These are phyloP conservation scores for Lagenidium sp. DNA, from an alignment of 352 stramenopile genomes.

Conservation along the genomic window DNA sequence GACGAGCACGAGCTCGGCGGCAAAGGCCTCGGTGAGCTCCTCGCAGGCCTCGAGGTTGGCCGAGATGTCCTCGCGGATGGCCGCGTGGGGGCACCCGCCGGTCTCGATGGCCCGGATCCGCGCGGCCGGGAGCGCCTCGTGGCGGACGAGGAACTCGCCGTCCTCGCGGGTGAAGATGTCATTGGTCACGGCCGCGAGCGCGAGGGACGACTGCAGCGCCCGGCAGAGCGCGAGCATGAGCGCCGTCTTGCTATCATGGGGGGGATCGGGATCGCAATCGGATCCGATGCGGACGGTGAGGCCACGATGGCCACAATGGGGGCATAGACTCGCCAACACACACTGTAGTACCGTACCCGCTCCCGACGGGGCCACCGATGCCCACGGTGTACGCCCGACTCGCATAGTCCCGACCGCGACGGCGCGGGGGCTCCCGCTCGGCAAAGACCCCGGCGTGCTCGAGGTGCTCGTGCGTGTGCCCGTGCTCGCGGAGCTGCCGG, in stretches of 20 bases:
- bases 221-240: slow-evolving; percentile 92
- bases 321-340: too few species aligned
- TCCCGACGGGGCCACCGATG: slow-evolving; percentile 95
- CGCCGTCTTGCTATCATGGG: slow-evolving; percentile 92
- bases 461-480: slow-evolving; percentile 85
- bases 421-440: slow-evolving; percentile 40
- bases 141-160: slow-evolving; percentile 95
- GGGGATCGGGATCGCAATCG: too few species aligned
- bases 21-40: slow-evolving; percentile 87
- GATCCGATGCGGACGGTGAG: too few species aligned
- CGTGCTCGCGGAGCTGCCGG: slow-evolving; percentile 69
- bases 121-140: slow-evolving; percentile 84
- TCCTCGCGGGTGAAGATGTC: slow-evolving; percentile 99
- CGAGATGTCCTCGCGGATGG: slow-evolving; percentile 96
- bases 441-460: slow-evolving; percentile 70
- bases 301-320: too few species aligned
- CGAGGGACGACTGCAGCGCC: slow-evolving; percentile 71
- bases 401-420: slow-evolving; percentile 54
- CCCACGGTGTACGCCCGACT: slow-evolving; percentile 92
- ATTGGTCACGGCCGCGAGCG: slow-evolving; percentile 91
- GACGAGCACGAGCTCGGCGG: slow-evolving; percentile 81
- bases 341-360: slow-evolving; percentile 26
- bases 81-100: slow-evolving; percentile 95
- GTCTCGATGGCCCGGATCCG: slow-evolving; percentile 97
- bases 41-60: slow-evolving; percentile 96